Conservation (phyloP, 2,329 filamentous ascomycete species). For the Neonectria neomacrospora region DNA sequence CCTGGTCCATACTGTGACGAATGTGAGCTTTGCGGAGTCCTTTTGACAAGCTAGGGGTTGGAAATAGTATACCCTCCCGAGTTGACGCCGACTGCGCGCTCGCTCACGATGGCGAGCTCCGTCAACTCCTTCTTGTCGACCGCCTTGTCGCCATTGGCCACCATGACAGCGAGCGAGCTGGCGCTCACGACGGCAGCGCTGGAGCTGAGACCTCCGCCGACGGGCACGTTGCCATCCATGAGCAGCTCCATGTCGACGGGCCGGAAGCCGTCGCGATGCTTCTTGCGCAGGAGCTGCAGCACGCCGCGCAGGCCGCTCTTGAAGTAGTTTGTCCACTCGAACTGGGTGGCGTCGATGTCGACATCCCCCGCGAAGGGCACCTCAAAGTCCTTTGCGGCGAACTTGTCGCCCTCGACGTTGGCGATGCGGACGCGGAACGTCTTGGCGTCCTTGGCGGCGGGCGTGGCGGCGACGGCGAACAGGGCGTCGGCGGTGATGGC, state of each 20-base stretch:
- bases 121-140: constrained; percentile 93
- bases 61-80: constrained; percentile 78
- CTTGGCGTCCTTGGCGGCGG: constrained; percentile 59
- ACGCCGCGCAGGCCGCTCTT: constrained; percentile 89
- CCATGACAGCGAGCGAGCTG: constrained; percentile 87
- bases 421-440: constrained; percentile 78
- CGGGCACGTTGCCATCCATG: constrained; percentile 91
- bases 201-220: constrained; percentile 90
- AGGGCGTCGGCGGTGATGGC: constrained; percentile 92
- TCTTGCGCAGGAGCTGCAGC: constrained; percentile 78
- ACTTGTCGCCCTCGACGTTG: constrained; percentile 82
- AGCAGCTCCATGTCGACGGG: constrained; percentile 84
- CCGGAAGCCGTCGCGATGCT: constrained; percentile 68
- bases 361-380: constrained; percentile 71
- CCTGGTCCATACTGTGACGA: constrained; percentile 86
- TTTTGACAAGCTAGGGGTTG: neutral
- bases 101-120: constrained; percentile 93
- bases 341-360: constrained; percentile 84
- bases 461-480: constrained; percentile 76
- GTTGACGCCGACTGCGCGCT: constrained; percentile 94
- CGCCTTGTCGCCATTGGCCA: constrained; percentile 79
- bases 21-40: constrained; percentile 37
- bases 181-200: constrained; percentile 94
- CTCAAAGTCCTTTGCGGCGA: constrained; percentile 78
- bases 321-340: constrained; percentile 99